These are phyloP conservation scores for Cercospora zeae-maydis DNA, from an alignment of 2,329 filamentous ascomycete species.

Conservation along the genomic window DNA sequence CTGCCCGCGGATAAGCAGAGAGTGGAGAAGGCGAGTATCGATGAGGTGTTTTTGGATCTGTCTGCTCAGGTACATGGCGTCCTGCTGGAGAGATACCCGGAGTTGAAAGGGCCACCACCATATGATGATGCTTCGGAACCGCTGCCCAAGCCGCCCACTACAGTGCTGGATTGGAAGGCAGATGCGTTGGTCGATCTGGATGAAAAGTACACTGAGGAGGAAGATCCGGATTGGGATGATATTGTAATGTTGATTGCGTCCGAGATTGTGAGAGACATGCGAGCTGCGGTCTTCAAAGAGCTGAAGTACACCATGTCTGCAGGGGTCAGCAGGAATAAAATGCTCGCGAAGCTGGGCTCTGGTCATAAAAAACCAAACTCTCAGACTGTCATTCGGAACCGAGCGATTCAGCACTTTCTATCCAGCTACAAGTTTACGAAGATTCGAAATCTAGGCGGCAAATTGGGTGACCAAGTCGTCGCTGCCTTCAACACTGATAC, in stretches of 20 bases:
- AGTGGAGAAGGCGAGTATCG: constrained; percentile 90
- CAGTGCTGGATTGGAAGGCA: constrained; percentile 75
- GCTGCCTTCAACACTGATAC: constrained; percentile 77
- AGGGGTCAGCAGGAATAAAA: constrained; percentile 86
- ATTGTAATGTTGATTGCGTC: constrained; percentile 80
- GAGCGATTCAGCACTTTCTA: constrained; percentile 75
- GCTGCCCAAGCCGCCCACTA: constrained; percentile 68
- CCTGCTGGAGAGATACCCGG: constrained; percentile 71
- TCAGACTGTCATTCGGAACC: constrained; percentile 88
- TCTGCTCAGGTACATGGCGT: constrained; percentile 76
- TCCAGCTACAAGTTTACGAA: constrained; percentile 88
- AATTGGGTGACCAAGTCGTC: constrained; percentile 82
- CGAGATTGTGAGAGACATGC: constrained; percentile 77
- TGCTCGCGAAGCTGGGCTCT: constrained; percentile 90
- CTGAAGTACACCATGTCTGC: constrained; percentile 89
- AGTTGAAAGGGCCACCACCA: constrained; percentile 64
- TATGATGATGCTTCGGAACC: constrained; percentile 67
- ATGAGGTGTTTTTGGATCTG: constrained; percentile 92
- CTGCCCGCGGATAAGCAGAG: constrained; percentile 63
- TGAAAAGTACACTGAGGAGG: constrained; percentile 65
- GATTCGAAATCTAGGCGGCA: constrained; percentile 91
- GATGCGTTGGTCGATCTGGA: constrained; percentile 55
- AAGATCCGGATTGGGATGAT: constrained; percentile 95
- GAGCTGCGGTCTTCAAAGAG: constrained; percentile 63
- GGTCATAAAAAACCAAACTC: constrained; percentile 89